Evolutionary conservation across 225 moss, liverwort and hornwort species (phyloP), one percentile per base, ranked within the genome.

Genomic region (Bryoerythrophyllum caledonicum): DNA sequence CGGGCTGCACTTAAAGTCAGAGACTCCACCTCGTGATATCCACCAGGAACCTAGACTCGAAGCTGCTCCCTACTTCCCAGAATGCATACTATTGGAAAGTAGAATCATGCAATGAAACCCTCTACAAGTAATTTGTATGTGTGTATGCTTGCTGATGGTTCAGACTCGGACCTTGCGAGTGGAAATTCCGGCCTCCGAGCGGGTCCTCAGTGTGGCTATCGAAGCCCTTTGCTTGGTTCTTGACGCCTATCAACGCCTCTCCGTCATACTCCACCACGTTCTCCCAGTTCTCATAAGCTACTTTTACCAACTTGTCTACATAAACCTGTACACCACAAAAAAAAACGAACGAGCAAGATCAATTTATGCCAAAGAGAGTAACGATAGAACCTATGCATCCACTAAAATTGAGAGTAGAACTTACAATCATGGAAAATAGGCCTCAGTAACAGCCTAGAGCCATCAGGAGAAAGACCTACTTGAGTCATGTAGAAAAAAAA

Each of bases 251-350:
- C 78, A 86, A 57, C 68, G 83, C 86, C 72, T 86, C 83, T 64
- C 83, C 86, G 65, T 83, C 81, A 54, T 86, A 86, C 67, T 86
- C 86, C 78, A 80, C 86, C 68, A 86, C 83, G 63, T 86, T 86
- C 74, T 86, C 86, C 86, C 83, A 86, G 55, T 83, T 83, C 56
- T 83, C 83, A 57, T 83, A 83, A 28, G 86, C 86, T 72, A 83
- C 86, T 78, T 86, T 83, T 58, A 83, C 78, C 52, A 83, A 75
- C 71, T 86, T 86, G 78, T 86, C 83, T 26, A 86, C 83, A 40
- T 86, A 86, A 23, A 82, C 86, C 82, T 82, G 61, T 2, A 26
- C 48, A 48, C 60, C 44, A 13, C n/a, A 2, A 53, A 21, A 53
- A 34, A 26, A 21, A 28, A 59, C 6, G 27, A 38, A 30, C n/a